These are phyloP conservation scores for Chlamydomonas incerta DNA, from an alignment of 139 green algal genomes.

Conservation along the genomic window DNA sequence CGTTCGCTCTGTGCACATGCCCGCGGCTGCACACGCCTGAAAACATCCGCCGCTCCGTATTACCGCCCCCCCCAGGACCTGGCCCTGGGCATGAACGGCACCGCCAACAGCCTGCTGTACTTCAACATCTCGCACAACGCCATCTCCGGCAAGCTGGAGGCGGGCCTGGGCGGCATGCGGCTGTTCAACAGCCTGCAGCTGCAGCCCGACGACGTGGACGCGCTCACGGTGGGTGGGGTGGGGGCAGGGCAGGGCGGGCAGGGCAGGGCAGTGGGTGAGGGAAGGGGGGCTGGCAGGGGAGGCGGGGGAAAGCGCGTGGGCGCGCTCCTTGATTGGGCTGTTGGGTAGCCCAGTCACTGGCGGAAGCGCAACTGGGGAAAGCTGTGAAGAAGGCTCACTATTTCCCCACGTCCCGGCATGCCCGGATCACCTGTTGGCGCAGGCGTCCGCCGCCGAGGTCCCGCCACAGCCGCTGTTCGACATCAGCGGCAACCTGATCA, in stretches of 20 bases:
- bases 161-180: neutral
- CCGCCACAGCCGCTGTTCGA: constrained; percentile 27
- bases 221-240: constrained; percentile 1
- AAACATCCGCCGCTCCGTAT: no score
- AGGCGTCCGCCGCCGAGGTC: neutral
- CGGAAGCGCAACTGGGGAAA: no score
- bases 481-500: constrained; percentile 18
- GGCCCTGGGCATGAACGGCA: neutral
- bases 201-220: neutral
- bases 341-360: no score
- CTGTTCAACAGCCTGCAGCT: constrained; percentile 27
- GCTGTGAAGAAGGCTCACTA: no score
- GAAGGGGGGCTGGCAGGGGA: neutral
- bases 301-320: no score
- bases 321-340: no score
- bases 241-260: no score
- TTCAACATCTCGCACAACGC: constrained; percentile 38
- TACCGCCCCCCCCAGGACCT: neutral
- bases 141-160: neutral
- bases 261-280: neutral
- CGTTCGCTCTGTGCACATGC: no score
- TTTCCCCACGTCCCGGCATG: no score
- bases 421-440: no score
- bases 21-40: no score
- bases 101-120: constrained; percentile 1